These are phyloP conservation scores for Umbelopsis sp. DNA, from an alignment of 371 early-diverging fungal genomes.

Conservation along the genomic window DNA sequence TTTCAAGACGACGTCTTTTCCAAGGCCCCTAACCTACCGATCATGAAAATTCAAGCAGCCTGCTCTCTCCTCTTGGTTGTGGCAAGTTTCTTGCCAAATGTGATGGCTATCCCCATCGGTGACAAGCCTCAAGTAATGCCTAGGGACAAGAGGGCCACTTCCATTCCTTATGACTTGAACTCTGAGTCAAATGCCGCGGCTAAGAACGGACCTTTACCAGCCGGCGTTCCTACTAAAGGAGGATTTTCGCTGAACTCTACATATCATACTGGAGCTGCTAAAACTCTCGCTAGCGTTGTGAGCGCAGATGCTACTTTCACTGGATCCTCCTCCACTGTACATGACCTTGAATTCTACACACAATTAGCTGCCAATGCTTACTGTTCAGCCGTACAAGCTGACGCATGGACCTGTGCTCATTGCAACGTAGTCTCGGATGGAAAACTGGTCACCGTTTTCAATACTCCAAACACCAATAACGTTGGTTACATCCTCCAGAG, in stretches of 20 bases:
- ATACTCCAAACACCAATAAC: slow-evolving; percentile 19
- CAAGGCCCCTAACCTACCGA: background rate
- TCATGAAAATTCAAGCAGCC: background rate
- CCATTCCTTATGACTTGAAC: slow-evolving; percentile 1
- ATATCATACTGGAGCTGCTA: background rate
- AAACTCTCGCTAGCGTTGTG: background rate
- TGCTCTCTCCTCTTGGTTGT: background rate
- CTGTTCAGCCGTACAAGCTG: slow-evolving; percentile 22
- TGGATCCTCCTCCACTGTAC: background rate
- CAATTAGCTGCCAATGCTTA: slow-evolving; percentile 19
- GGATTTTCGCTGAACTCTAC: slow-evolving; percentile 15
- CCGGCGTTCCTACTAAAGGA: background rate
- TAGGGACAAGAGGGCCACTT: background rate
- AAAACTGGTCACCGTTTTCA: slow-evolving; percentile 17
- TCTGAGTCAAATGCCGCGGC: background rate
- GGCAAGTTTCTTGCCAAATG: background rate
- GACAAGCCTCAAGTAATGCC: background rate
- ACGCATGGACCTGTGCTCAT: slow-evolving; percentile 22
- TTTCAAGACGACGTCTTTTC: background rate
- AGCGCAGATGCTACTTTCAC: background rate
- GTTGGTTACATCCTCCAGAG: slow-evolving; percentile 22
- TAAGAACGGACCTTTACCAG: slow-evolving; percentile 9
- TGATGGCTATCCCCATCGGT: background rate
- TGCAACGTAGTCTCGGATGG: slow-evolving; percentile 16
- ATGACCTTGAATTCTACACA: slow-evolving; percentile 1